Evolutionary conservation across 352 stramenopile genomes (phyloP).

Genomic region (Phytopythium kandeliae): DNA sequence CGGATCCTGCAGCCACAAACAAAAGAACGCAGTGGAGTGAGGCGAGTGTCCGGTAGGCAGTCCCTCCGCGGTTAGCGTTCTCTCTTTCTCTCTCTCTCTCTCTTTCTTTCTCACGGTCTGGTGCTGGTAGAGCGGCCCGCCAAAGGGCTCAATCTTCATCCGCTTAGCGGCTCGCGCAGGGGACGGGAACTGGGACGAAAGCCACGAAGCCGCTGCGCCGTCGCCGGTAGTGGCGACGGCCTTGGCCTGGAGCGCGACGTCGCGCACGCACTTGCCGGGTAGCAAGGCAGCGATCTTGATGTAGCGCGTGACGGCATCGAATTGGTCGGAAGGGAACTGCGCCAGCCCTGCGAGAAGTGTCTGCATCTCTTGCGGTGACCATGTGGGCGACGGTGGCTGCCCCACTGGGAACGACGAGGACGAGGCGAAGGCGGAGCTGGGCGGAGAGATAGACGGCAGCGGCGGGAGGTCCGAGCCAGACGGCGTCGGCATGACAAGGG

Average conservation of each 20-base stretch:
- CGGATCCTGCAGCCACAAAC: background rate
- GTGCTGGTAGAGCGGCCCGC: conserved; percentile 14
- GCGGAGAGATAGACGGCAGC: conserved; percentile 50
- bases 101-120: conserved; percentile 3
- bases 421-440: conserved; percentile 3
- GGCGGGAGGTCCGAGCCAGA: conserved; percentile 7
- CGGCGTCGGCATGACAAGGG: conserved; percentile 9
- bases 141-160: conserved; percentile 55
- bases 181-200: background rate
- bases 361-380: conserved; percentile 61
- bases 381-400: conserved; percentile 29
- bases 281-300: conserved; percentile 74
- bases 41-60: background rate
- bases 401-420: background rate
- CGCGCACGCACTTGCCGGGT: conserved; percentile 62
- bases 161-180: conserved; percentile 31
- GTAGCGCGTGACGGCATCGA: conserved; percentile 80
- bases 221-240: conserved; percentile 14
- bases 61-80: background rate
- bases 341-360: conserved; percentile 47
- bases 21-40: background rate
- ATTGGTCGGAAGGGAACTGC: conserved; percentile 48
- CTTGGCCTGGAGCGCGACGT: conserved; percentile 69
- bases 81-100: background rate
- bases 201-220: conserved; percentile 9